Evolutionary conservation across 176 grass and related monocot species (phyloP).

Genomic region (Tuctoria greenei): DNA sequence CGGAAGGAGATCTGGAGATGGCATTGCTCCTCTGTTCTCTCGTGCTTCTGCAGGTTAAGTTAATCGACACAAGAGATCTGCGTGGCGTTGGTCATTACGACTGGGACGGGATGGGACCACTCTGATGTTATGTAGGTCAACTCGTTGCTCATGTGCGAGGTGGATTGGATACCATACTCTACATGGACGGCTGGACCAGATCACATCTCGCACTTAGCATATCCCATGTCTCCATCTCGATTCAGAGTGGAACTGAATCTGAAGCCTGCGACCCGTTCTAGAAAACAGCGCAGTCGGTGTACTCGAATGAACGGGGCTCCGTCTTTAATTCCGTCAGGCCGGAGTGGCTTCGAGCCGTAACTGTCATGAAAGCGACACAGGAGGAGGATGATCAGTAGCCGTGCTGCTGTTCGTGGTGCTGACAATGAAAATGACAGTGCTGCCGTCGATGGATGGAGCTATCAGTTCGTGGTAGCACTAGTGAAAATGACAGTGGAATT

Average conservation of each 20-base stretch:
- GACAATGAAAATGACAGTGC: background rate
- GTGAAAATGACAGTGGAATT: too few relatives aligned
- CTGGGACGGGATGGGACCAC: too few relatives aligned
- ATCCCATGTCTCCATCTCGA: background rate
- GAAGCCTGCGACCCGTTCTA: background rate
- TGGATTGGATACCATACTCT: background rate
- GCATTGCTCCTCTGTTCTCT: too few relatives aligned
- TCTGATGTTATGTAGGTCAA: too few relatives aligned
- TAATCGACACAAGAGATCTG: background rate
- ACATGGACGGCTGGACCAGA: background rate
- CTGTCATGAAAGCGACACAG: slow-evolving; percentile 8
- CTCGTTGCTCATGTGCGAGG: background rate
- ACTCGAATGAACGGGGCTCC: background rate
- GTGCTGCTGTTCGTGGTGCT: background rate
- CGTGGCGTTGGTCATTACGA: too few relatives aligned
- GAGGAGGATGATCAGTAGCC: background rate
- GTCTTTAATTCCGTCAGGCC: background rate
- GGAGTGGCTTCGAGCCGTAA: background rate
- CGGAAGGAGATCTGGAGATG: too few relatives aligned
- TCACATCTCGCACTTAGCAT: background rate
- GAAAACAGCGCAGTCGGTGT: background rate
- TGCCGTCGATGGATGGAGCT: background rate
- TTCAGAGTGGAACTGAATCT: background rate
- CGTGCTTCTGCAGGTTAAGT: background rate
- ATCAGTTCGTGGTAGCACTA: background rate